Evolutionary conservation across 805 yeast genomes (phyloP), one percentile per base, ranked within the genome.

Genomic region (Myxozyma sirexii): DNA sequence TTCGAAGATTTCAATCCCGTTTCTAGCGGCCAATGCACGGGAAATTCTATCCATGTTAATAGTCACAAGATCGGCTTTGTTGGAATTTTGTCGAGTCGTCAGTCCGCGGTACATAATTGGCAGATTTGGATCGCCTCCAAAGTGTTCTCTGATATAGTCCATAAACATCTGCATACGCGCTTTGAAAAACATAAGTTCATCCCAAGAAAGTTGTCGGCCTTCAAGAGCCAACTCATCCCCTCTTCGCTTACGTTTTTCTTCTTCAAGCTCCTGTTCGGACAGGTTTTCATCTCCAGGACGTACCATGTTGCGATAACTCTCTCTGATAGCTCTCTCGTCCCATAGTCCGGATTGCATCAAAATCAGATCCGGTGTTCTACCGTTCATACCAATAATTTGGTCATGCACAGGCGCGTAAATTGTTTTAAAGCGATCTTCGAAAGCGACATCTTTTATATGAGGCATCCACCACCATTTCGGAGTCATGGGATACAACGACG

Each of bases 381-480:
- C 60, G 48, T 59, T 57, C 57, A 54, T 51, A 31, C 65, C 63
- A 44, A 53, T 38, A 4, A 37, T 54, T 5, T 54, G 37, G 26
- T 51, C 19, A 21, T 47, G 19, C 15, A 58, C 61, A 6, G 60
- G 60, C 42, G 33, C 50, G 47, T 49, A 62, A 21, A 56, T 17
- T 13, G 41, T 21, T 27, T 47, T 56, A 47, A 55, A 62, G 12
- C 66, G 48, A 33, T 62, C 66, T 31, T 62, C 66, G 42, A 59
- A 62, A 15, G 64, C 59, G 35, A 62, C 56, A 4, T 17, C n/a
- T 39, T 60, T 59, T 43, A 62, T 52, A 45, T 56, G 51, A 19
- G 45, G 42, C 15, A 62, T 45, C 66, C 66, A 62, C 56, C 55
- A 62, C 66, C 66, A 62, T 8, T 44, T 13, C 6, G 66, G 66